These are phyloP conservation scores for Kodamaea ohmeri DNA, from an alignment of 1,139 yeast genomes.

Conservation along the genomic window DNA sequence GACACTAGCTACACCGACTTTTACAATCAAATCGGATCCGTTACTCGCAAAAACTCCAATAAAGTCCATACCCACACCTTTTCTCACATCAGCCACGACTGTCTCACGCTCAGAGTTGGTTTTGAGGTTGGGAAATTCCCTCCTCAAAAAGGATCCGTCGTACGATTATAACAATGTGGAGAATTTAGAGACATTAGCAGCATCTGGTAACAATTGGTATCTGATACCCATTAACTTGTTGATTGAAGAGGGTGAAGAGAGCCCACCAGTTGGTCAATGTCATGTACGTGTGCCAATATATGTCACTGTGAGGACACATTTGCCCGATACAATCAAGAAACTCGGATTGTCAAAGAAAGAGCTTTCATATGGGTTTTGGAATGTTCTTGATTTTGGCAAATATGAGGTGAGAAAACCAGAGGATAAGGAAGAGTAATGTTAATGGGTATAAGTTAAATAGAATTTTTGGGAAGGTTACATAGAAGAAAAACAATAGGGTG, in stretches of 20 bases:
- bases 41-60: slow-evolving; percentile 17
- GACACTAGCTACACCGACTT: slow-evolving; percentile 28
- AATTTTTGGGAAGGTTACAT: too few relatives aligned
- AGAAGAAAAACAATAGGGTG: too few relatives aligned
- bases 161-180: slow-evolving; percentile 14
- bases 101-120: slow-evolving; percentile 33
- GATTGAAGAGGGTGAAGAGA: slow-evolving; percentile 9
- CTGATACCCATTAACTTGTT: slow-evolving; percentile 29
- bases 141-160: slow-evolving; percentile 10
- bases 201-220: slow-evolving; percentile 34
- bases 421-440: too few relatives aligned
- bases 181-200: slow-evolving; percentile 23
- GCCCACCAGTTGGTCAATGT: neutral
- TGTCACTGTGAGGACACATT: slow-evolving; percentile 23
- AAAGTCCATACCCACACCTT: slow-evolving; percentile 34
- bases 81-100: slow-evolving; percentile 29
- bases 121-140: slow-evolving; percentile 24
- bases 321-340: slow-evolving; percentile 24
- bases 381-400: slow-evolving; percentile 23
- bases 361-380: slow-evolving; percentile 36
- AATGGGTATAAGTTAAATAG: too few relatives aligned
- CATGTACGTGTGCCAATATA: slow-evolving; percentile 29
- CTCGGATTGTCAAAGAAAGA: slow-evolving; percentile 20
- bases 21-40: slow-evolving; percentile 18
- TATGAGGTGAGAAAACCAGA: slow-evolving; percentile 8